Percentiles rank a stretch among this genome's conserved stretches.
phyloP scores from a whole-genome alignment of 257 asterid species.

The Anisodus acutangulus region DNA sequence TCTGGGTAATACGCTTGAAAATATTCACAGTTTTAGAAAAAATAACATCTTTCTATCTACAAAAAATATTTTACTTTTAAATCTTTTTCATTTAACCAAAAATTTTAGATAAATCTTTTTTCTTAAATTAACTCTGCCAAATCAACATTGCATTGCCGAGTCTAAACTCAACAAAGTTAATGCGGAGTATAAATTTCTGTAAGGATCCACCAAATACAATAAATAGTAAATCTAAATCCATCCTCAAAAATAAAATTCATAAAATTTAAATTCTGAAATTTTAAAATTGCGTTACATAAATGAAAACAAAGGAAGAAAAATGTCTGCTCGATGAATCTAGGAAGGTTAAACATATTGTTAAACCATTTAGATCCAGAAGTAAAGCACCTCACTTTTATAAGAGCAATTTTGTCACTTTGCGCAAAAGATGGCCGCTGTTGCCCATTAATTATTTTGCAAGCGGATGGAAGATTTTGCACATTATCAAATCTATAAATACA shows the following conservation, averaged over 20 bases:
- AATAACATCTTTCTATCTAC: too few species aligned
- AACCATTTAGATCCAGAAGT: constrained; percentile 35
- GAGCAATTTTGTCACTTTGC: constrained; percentile 20
- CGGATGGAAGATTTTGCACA: constrained; percentile 40
- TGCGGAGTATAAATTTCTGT: too few species aligned
- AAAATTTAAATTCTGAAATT: not conserved
- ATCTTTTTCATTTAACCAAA: too few species aligned
- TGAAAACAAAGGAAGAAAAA: not conserved
- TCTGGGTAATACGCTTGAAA: too few species aligned
- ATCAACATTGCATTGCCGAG: too few species aligned
- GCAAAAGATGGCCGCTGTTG: constrained; percentile 39
- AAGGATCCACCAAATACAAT: too few species aligned
- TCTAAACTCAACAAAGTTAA: too few species aligned
- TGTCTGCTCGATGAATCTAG: constrained; percentile 32
- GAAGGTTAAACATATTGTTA: constrained; percentile 27
- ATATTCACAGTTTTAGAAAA: too few species aligned
- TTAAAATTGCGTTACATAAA: not conserved
- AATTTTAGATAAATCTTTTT: too few species aligned
- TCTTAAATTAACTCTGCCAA: too few species aligned
- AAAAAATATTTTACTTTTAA: too few species aligned
- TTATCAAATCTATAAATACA: not conserved
- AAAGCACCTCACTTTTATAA: not conserved
- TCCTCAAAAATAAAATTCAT: not conserved
- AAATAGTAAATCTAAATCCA: too few species aligned
- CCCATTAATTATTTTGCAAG: constrained; percentile 29